Base-by-base conservation (phyloP, 306 rosid species). In the Cucumis cinereus region DNA sequence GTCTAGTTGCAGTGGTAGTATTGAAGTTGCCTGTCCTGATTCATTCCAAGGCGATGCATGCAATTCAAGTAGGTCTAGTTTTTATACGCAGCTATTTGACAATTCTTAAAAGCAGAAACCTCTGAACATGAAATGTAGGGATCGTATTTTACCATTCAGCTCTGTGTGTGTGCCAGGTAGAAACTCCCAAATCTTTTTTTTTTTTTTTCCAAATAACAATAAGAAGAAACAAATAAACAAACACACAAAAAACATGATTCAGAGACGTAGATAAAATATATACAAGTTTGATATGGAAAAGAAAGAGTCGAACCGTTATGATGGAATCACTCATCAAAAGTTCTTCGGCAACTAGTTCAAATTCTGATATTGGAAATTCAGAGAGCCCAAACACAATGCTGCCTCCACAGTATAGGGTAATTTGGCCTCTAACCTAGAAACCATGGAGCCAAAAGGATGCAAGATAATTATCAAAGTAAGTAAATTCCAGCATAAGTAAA, bases 281-380 rank as follows among this genome's bases (percentile, higher is more conserved):
- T 41, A 36, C 14, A 62, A 61, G 40, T 76, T 20, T 57, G 17
- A 57, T 38, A 76, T 14, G 15, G 28, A 15, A 45, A 52, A 52
- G 24, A 28, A 50, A 36, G 56, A 19, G 62, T 45, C 80, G 14
- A 63, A 89, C 98, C 97, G 84, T 88, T 84, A 94, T 85, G 82
- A 88, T 69, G 73, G 98, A 94, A 89, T 94, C 96, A 56, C 98
- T 94, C 96, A 94, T 87, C 84, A 94, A 85, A 89, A 94, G 97
- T 85, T 94, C 98, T 84, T 94, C 98, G 0, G 98, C 98, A 73
- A 94, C 98, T 49, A 94, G 97, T 85, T 94, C 98, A 84, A 94
- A 94, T 84, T 94, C 98, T 35, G 98, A 94, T 67, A 94, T 77
- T 81, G 98, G 98, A 86, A 73, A 91, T 28, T 94, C 87, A 0